A percentile compares a stretch with the other conserved stretches of the same genome.
Conservation (phyloP, 257 asterid species). For the Lantana camara region DNA sequence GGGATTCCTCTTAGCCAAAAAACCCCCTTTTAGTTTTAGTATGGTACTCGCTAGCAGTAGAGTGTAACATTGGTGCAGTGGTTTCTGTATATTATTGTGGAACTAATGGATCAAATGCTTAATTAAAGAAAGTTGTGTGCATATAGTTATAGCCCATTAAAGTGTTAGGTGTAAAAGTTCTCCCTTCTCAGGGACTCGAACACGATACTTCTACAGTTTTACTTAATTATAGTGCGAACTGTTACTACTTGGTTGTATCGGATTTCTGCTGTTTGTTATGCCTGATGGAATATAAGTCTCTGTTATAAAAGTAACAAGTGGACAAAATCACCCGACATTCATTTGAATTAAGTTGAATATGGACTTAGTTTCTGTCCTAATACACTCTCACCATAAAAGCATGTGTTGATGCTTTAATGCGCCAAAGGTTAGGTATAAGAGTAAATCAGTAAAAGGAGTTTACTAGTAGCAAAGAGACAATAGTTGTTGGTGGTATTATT, state of each 20-base stretch:
- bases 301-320: background rate
- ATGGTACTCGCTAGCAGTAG: slow-evolving; percentile 13
- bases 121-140: no score
- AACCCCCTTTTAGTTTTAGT: background rate
- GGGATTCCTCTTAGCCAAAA: background rate
- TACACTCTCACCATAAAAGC: background rate
- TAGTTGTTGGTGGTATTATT: background rate
- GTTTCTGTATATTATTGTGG: slow-evolving; percentile 29
- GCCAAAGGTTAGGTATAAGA: slow-evolving; percentile 2
- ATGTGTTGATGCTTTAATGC: background rate
- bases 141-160: no score
- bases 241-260: no score
- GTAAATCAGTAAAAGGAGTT: background rate
- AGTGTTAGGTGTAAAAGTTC: no score
- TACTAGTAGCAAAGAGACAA: background rate
- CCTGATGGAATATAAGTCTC: background rate
- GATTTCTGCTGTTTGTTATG: no score
- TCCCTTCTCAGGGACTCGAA: no score
- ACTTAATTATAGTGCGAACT: no score
- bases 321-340: background rate
- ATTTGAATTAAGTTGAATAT: background rate
- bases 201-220: no score
- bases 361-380: background rate
- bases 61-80: slow-evolving; percentile 13
- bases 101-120: slow-evolving; percentile 2